Evolutionary conservation across 139 green algal genomes (phyloP).

Genomic region (Micromonas pusilla): DNA sequence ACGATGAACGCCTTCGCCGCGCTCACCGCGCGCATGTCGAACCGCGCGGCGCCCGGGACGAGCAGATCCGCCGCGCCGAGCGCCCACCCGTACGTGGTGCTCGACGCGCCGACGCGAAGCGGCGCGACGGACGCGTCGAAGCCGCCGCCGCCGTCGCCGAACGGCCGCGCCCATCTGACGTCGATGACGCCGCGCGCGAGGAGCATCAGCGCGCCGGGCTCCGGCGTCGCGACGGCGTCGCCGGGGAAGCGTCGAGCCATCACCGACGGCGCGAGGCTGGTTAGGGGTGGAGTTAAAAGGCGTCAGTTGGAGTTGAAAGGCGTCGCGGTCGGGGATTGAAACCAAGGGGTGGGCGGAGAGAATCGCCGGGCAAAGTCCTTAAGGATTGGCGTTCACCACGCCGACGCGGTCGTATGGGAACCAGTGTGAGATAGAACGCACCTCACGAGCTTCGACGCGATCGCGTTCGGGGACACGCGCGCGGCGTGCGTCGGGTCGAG

Average conservation of each 20-base stretch:
- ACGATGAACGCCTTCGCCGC: not conserved
- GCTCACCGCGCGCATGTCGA: not conserved
- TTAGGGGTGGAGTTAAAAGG: too few species aligned
- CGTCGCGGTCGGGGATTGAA: too few species aligned
- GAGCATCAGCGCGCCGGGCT: not conserved
- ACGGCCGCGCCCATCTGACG: not conserved
- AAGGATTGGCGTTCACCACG: too few species aligned
- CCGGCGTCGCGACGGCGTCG: not conserved
- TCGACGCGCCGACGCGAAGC: not conserved
- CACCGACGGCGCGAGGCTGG: too few species aligned
- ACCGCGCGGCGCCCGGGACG: not conserved
- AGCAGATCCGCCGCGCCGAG: not conserved
- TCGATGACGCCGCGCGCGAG: conserved; percentile 10
- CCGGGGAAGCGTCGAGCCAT: too few species aligned
- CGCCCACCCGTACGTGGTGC: not conserved
- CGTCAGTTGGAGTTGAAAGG: too few species aligned
- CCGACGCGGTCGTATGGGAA: too few species aligned
- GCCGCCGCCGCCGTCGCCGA: not conserved
- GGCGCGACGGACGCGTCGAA: not conserved
- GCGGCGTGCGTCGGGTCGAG: not conserved
- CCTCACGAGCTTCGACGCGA: too few species aligned
- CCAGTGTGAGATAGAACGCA: too few species aligned
- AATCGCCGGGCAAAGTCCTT: too few species aligned
- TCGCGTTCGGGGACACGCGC: not conserved
- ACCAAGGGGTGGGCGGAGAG: too few species aligned